phyloP scores from a whole-genome alignment of 192 early-diverging fungal genomes.

The Rhizoclosmatium sp. region DNA sequence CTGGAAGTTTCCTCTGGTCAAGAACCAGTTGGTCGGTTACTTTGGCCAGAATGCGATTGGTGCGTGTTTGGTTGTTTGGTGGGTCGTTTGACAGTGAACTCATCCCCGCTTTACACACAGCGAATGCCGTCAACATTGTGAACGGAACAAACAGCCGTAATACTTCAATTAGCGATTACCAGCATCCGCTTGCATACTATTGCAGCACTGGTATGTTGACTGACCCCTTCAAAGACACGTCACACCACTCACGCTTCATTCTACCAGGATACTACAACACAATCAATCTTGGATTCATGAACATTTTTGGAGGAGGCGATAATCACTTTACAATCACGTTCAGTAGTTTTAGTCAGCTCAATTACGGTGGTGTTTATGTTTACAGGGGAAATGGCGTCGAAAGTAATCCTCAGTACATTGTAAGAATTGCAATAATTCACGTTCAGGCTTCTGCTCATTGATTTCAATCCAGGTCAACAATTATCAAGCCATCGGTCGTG shows the following conservation, averaged over 20 bases:
- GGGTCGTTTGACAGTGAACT: background rate
- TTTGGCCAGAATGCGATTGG: conserved; percentile 20
- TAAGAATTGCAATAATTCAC: background rate
- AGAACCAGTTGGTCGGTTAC: conserved; percentile 4
- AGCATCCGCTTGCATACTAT: background rate
- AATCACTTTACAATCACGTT: conserved; percentile 10
- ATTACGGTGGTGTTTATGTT: background rate
- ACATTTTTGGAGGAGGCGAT: conserved; percentile 3
- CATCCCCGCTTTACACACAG: background rate
- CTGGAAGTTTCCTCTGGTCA: background rate
- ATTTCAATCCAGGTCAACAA: background rate
- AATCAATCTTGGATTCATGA: conserved; percentile 16
- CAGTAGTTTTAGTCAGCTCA: background rate
- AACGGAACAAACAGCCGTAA: background rate
- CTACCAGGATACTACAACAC: background rate
- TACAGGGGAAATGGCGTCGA: background rate
- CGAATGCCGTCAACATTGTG: background rate
- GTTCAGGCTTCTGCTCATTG: background rate
- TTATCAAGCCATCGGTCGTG: background rate
- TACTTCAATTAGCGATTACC: background rate
- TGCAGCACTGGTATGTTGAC: conserved; percentile 4
- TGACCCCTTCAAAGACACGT: background rate
- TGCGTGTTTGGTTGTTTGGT: background rate
- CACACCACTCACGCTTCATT: background rate
- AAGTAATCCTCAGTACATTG: background rate